phyloP scores from a whole-genome alignment of 345 rosid species.

The Camelina neglecta region DNA sequence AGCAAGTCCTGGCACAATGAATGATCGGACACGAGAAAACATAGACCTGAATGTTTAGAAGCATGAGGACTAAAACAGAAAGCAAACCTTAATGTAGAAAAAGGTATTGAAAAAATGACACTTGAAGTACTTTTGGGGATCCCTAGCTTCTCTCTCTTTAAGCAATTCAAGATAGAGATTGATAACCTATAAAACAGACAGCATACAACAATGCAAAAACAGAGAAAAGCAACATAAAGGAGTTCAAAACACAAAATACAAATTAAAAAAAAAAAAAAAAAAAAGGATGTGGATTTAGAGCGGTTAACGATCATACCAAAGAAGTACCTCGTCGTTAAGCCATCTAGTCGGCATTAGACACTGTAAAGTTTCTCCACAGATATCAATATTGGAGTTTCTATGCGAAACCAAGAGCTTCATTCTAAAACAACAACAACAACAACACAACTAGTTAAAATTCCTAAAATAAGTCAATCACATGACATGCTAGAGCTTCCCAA shows the following conservation, averaged over 20 bases:
- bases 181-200: constrained; percentile 61
- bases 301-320: too few species aligned
- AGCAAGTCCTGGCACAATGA: too few species aligned
- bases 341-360: neutral
- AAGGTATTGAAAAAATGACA: constrained; percentile 93
- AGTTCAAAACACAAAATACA: too few species aligned
- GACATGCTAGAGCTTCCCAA: neutral
- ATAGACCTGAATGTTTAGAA: too few species aligned
- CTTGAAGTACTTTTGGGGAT: constrained; percentile 72
- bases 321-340: constrained; percentile 12
- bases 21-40: too few species aligned
- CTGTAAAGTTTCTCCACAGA: neutral
- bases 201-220: neutral
- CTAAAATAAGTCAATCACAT: neutral
- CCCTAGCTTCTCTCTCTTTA: constrained; percentile 87
- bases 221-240: neutral
- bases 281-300: too few species aligned
- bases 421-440: constrained; percentile 47
- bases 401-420: constrained; percentile 59
- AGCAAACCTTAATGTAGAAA: constrained; percentile 82
- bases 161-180: constrained; percentile 85
- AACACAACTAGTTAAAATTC: neutral
- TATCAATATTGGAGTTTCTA: constrained; percentile 57
- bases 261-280: too few species aligned
- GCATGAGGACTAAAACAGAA: neutral